Base-by-base conservation (phyloP, 495 filamentous ascomycete species). In the Aspergillus cavernicola region DNA sequence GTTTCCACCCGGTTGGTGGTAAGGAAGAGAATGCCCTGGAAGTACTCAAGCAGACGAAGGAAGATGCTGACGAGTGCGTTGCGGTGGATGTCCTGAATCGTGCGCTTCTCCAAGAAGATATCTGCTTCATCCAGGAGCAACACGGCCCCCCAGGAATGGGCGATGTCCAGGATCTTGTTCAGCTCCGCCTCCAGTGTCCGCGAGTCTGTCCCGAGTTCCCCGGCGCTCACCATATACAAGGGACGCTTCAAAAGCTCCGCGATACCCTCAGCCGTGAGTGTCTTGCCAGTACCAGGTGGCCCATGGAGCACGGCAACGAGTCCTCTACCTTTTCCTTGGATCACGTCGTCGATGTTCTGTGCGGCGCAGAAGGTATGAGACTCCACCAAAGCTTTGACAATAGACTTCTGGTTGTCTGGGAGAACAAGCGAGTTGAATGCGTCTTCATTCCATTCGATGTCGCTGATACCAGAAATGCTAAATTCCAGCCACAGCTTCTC, bases 401-500 rank as follows among this genome's bases (percentile, higher is more conserved):
- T 89, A 13, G 81, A 80, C 57, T 95, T 93, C 46, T 88, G 87
- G 50, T 86, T 85, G 12, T 79, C 71, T 2, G 87, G 83, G 9
- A 95, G 74, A 3, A 93, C 87, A 15, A 95, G 79, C 3, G 82
- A 85, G 50, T 86, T 80, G 61, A 90, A 93, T 4, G 90, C 89
- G n/a, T 81, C 77, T 37, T 85, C 83, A 61, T 93, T 88, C 87
- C 87, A 95, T 29, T 82, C 74, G 57, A 91, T 92, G 19, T 92
- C 87, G 52, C 83, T 84, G 62, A 97, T 81, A 11, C 87, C 85
- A 0, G 86, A 89, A 40, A 97, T 84, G 18, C 84, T 85, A 60
- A 96, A 95, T 68, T 96, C 89, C 0, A 96, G 80, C 92, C 91
- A 97, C 2, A 90, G 72, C 73, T 95, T 96, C 66, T 95, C 89